Evolutionary conservation across 1,139 yeast genomes (phyloP).

Genomic region (Suhomyces panamericanus): DNA sequence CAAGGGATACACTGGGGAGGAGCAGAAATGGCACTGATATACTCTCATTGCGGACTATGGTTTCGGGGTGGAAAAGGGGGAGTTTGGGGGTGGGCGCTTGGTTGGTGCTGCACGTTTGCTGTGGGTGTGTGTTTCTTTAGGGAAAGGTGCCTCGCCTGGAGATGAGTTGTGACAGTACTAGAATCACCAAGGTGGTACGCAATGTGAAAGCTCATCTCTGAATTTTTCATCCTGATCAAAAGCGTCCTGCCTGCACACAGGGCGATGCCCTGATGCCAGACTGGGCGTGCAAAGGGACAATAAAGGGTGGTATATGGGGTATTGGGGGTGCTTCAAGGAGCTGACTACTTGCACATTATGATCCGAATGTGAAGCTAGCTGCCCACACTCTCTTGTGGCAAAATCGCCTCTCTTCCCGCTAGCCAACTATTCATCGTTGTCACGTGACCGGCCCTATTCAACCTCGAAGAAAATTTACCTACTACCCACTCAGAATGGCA

Average conservation of each 20-base stretch:
- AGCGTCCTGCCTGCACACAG: conserved; percentile 6
- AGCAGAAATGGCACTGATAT: conserved; percentile 93
- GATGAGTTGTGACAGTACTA: not conserved
- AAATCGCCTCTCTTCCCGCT: not conserved
- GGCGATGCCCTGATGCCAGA: conserved; percentile 3
- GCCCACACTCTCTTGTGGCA: not conserved
- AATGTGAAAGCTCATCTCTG: conserved; percentile 6
- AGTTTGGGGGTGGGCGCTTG: no score
- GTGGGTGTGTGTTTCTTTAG: no score
- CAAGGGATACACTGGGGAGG: conserved; percentile 95
- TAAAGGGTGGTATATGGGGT: no score
- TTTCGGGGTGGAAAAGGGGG: no score
- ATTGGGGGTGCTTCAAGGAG: not conserved
- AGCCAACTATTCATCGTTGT: not conserved
- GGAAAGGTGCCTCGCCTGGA: conserved; percentile 5
- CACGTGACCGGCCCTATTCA: conserved; percentile 3
- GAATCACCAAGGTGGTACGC: conserved; percentile 2
- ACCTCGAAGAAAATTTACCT: conserved; percentile 4
- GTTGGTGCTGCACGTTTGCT: no score
- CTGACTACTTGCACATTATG: not conserved
- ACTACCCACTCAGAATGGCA: not conserved
- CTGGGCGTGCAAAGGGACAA: no score
- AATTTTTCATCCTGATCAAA: conserved; percentile 6
- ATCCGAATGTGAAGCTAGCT: no score
- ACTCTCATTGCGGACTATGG: conserved; percentile 66